These are phyloP conservation scores for Arabidopsis hybrid DNA, from an alignment of 441 rosid genomes.

Conservation along the genomic window DNA sequence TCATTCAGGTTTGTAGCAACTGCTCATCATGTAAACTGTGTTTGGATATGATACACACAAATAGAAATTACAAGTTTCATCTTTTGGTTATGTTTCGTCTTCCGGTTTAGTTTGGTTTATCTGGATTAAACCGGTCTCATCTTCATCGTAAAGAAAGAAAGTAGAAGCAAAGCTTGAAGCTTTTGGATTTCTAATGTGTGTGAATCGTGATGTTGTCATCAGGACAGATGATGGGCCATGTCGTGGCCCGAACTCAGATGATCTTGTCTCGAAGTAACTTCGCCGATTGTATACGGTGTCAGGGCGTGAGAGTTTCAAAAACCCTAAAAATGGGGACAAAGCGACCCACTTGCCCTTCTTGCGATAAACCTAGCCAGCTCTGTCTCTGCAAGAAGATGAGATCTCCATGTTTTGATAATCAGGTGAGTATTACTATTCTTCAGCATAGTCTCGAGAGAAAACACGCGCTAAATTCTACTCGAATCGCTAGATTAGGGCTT, in stretches of 20 bases:
- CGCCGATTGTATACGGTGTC: slow-evolving; percentile 36
- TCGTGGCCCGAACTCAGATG: slow-evolving; percentile 43
- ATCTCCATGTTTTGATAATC: slow-evolving; percentile 58
- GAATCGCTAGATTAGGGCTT: slow-evolving; percentile 79
- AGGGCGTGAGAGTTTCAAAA: slow-evolving; percentile 35
- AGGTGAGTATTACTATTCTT: slow-evolving; percentile 73
- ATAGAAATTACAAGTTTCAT: neutral
- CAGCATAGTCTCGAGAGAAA: slow-evolving; percentile 81
- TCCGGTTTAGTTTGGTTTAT: slow-evolving; percentile 18
- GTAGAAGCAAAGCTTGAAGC: slow-evolving; percentile 21
- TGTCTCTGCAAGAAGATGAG: slow-evolving; percentile 76
- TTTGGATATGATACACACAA: slow-evolving; percentile 8
- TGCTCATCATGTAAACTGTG: slow-evolving; percentile 1
- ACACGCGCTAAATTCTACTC: slow-evolving; percentile 80
- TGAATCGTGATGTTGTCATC: neutral
- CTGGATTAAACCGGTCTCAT: slow-evolving; percentile 10
- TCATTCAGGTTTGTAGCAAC: slow-evolving; percentile 23
- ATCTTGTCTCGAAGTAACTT: slow-evolving; percentile 24
- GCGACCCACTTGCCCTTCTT: slow-evolving; percentile 65
- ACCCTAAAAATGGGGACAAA: slow-evolving; percentile 57
- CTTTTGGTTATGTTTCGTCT: neutral
- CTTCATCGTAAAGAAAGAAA: neutral
- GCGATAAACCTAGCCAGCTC: slow-evolving; percentile 69
- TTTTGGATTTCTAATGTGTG: slow-evolving; percentile 12
- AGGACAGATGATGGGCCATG: slow-evolving; percentile 47